Percentiles rank a stretch among this genome's conserved stretches.
Evolutionary conservation across 2,329 filamentous ascomycete genomes (phyloP).

Genomic region (Scleromitrula shiraiana): DNA sequence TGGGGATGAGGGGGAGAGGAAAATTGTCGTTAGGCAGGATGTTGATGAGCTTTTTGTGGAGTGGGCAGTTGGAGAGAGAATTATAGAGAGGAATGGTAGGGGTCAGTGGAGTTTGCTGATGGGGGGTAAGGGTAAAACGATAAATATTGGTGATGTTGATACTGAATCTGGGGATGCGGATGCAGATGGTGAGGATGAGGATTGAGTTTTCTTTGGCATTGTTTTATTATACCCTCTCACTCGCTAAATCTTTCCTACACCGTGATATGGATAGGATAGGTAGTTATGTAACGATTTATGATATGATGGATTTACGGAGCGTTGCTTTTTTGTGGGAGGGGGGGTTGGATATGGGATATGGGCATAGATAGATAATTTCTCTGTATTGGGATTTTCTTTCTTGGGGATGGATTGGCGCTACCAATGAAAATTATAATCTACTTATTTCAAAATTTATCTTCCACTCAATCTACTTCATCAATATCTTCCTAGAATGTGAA

Average conservation of each 20-base stretch:
- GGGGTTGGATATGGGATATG: too few species aligned
- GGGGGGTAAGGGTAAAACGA: background rate
- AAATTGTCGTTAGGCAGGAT: background rate
- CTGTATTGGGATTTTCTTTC: too few species aligned
- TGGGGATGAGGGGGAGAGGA: background rate
- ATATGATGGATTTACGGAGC: background rate
- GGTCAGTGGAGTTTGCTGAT: slow-evolving; percentile 1
- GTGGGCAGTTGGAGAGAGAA: slow-evolving; percentile 16
- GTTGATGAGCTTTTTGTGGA: slow-evolving; percentile 17
- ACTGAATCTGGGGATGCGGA: slow-evolving; percentile 12
- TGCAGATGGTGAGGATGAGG: slow-evolving; percentile 20
- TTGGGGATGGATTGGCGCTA: too few species aligned
- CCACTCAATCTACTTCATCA: too few species aligned
- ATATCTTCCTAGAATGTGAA: too few species aligned
- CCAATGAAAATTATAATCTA: too few species aligned
- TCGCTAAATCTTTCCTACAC: background rate
- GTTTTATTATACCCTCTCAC: background rate
- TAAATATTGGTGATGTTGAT: background rate
- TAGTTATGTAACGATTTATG: background rate
- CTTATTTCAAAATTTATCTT: too few species aligned
- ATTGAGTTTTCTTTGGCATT: background rate
- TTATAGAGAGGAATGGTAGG: slow-evolving; percentile 15
- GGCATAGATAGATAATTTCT: too few species aligned
- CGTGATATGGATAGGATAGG: background rate
- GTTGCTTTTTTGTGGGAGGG: background rate